These are phyloP conservation scores for Aspergillus piperis DNA, from an alignment of 2,329 filamentous ascomycete genomes.

Conservation along the genomic window DNA sequence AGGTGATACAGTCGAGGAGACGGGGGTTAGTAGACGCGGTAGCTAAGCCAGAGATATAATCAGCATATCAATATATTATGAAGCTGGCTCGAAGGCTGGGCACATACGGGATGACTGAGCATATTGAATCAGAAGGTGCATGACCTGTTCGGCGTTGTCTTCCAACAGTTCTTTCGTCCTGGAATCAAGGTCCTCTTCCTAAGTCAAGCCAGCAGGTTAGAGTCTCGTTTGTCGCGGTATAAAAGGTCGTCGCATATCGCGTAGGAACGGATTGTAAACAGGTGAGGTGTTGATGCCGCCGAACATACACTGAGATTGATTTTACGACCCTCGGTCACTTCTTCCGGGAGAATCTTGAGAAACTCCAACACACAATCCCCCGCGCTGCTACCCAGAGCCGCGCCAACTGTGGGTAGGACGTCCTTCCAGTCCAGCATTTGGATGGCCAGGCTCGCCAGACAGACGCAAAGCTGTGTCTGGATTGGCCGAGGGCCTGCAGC, in stretches of 20 bases:
- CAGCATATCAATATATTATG: slow-evolving; percentile 9
- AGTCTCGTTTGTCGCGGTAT: slow-evolving; percentile 34
- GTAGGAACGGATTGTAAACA: slow-evolving; percentile 46
- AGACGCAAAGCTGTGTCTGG: slow-evolving; percentile 90
- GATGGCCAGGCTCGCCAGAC: slow-evolving; percentile 89
- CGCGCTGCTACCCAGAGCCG: slow-evolving; percentile 68
- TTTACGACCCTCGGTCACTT: slow-evolving; percentile 98
- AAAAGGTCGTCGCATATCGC: slow-evolving; percentile 31
- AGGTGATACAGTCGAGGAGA: slow-evolving; percentile 91
- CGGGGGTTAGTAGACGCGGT: slow-evolving; percentile 82
- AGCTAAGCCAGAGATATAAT: slow-evolving; percentile 50
- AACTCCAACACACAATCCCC: slow-evolving; percentile 92
- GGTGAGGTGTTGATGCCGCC: slow-evolving; percentile 42
- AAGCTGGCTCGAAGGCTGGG: background rate
- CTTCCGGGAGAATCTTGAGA: slow-evolving; percentile 92
- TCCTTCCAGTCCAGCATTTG: slow-evolving; percentile 97
- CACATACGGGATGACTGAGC: slow-evolving; percentile 79
- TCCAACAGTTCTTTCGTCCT: slow-evolving; percentile 87
- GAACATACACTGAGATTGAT: slow-evolving; percentile 98
- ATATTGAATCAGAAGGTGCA: slow-evolving; percentile 85
- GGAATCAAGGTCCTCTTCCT: slow-evolving; percentile 91
- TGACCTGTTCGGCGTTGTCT: slow-evolving; percentile 85
- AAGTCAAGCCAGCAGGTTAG: slow-evolving; percentile 53
- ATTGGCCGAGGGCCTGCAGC: slow-evolving; percentile 79
- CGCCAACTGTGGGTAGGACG: slow-evolving; percentile 78